These are phyloP conservation scores for Candida incommunis DNA, from an alignment of 805 yeast species.

Conservation along the genomic window DNA sequence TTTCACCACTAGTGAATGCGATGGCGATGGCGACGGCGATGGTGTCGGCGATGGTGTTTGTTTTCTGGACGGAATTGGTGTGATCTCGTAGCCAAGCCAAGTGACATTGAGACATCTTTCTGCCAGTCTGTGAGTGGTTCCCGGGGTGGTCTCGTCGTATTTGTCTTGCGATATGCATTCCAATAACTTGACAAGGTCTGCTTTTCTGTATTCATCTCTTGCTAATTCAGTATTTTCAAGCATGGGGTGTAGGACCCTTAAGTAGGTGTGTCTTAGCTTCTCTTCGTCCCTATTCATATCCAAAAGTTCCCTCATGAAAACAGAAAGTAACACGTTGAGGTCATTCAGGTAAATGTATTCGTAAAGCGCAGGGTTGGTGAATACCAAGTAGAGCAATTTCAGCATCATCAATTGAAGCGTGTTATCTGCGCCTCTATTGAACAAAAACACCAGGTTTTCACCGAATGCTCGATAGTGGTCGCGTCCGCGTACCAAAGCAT, in stretches of 20 bases:
- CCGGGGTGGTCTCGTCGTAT: not conserved
- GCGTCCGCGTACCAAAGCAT: conserved; percentile 33
- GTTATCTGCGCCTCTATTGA: conserved; percentile 60
- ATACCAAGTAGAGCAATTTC: conserved; percentile 60
- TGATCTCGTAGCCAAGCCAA: not conserved
- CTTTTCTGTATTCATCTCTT: conserved; percentile 30
- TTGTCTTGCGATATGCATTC: not conserved
- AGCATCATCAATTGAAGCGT: conserved; percentile 64
- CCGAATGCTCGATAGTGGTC: conserved; percentile 39
- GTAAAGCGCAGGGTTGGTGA: conserved; percentile 49
- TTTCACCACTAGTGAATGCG: too few species aligned
- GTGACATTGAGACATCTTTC: not conserved
- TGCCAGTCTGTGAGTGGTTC: conserved; percentile 1
- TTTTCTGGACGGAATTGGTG: not conserved
- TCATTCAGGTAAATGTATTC: conserved; percentile 73
- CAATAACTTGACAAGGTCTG: not conserved
- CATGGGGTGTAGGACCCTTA: conserved; percentile 63
- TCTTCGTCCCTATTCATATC: conserved; percentile 45
- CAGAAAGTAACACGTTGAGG: conserved; percentile 69
- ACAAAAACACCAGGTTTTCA: conserved; percentile 55
- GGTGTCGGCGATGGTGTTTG: not conserved
- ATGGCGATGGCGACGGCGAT: too few species aligned
- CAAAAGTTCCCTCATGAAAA: conserved; percentile 63
- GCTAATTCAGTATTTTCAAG: conserved; percentile 50
- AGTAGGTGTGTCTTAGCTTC: conserved; percentile 49